Conservation (phyloP, 2,329 filamentous ascomycete species). For the Fonsecaea pugnacius region DNA sequence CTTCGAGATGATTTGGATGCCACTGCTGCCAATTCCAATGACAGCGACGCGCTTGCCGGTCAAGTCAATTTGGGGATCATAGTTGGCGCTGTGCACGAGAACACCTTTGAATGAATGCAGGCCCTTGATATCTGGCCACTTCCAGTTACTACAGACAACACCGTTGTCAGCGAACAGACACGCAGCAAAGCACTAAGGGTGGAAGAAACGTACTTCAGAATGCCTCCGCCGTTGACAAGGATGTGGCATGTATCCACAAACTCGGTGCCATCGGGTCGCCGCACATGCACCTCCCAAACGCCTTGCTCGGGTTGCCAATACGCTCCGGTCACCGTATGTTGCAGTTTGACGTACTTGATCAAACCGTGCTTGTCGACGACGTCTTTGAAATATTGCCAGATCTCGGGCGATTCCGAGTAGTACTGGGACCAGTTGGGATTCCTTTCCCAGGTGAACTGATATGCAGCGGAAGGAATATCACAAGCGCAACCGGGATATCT, state of each 20-base stretch:
- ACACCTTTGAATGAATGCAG: conserved; percentile 44
- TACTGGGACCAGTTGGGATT: conserved; percentile 34
- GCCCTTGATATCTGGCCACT: conserved; percentile 47
- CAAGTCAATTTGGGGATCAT: conserved; percentile 40
- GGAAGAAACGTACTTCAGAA: conserved; percentile 46
- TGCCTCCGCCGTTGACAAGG: conserved; percentile 40
- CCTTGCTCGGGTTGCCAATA: conserved; percentile 40
- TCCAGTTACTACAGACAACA: conserved; percentile 43
- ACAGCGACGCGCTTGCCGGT: conserved; percentile 37
- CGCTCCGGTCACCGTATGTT: conserved; percentile 39
- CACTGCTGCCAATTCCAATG: conserved; percentile 38
- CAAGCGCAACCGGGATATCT: conserved; percentile 50
- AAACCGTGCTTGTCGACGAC: conserved; percentile 37
- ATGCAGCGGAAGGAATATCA: conserved; percentile 47
- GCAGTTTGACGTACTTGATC: conserved; percentile 38
- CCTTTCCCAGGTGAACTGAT: conserved; percentile 39
- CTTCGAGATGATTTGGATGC: conserved; percentile 42
- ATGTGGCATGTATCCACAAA: conserved; percentile 38
- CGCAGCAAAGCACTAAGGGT: neutral
- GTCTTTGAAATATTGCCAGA: conserved; percentile 40
- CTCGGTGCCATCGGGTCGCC: conserved; percentile 32
- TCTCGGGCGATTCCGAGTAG: conserved; percentile 38
- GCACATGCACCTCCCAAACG: conserved; percentile 41
- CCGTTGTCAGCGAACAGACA: conserved; percentile 39
- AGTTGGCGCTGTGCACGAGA: conserved; percentile 43